These are phyloP conservation scores for Pseudevernia furfuracea DNA, from an alignment of 495 filamentous ascomycete genomes.

Conservation along the genomic window DNA sequence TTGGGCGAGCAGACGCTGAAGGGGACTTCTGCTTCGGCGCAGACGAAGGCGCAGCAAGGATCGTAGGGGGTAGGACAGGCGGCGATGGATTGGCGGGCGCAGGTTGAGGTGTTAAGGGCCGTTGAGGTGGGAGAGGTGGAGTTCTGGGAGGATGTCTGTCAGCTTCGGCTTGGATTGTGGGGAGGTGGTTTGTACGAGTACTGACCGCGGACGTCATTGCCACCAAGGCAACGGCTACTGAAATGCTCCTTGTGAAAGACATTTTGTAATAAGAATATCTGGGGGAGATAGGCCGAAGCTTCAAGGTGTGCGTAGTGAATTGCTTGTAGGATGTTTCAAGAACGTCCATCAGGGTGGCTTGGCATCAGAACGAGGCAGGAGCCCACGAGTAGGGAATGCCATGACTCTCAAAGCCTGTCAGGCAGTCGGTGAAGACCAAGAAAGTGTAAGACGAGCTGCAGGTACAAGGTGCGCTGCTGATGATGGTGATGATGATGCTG, in stretches of 20 bases:
- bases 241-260: too few species aligned
- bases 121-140: neutral
- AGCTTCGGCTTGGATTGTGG: too few species aligned
- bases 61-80: constrained; percentile 19
- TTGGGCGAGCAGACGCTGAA: constrained; percentile 20
- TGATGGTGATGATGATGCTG: neutral
- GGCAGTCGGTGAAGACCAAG: neutral
- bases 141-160: neutral
- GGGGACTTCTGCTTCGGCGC: constrained; percentile 24
- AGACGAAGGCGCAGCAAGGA: constrained; percentile 23
- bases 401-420: neutral
- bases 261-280: neutral
- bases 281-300: neutral
- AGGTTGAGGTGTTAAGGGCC: constrained; percentile 3
- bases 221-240: neutral
- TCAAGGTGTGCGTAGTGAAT: neutral
- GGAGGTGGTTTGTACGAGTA: too few species aligned
- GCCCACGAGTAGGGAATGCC: neutral
- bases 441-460: neutral
- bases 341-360: neutral
- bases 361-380: neutral
- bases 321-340: neutral
- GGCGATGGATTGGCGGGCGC: constrained; percentile 13
- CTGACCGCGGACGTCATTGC: neutral
- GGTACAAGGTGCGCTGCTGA: neutral